Conservation (phyloP, 2,329 filamentous ascomycete species). For the Lecanosticta acicola region DNA sequence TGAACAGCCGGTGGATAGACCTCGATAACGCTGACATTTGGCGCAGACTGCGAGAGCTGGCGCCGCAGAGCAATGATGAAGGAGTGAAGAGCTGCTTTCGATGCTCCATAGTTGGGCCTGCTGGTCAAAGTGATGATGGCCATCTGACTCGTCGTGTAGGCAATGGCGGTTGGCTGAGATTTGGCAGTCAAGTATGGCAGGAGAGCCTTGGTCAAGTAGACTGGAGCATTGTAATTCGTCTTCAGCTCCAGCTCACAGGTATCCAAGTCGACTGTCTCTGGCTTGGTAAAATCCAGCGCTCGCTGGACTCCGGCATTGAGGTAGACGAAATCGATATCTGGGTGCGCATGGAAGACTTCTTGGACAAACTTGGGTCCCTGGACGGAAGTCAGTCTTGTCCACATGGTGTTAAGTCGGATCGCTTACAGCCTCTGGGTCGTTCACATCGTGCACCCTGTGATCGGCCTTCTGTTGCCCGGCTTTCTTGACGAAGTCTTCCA, state of each 20-base stretch:
- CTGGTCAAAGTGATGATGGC: constrained; percentile 11
- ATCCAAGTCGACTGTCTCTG: constrained; percentile 43
- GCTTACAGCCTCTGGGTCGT: constrained; percentile 37
- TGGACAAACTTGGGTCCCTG: constrained; percentile 43
- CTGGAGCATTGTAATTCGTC: constrained; percentile 13
- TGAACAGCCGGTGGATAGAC: constrained; percentile 11
- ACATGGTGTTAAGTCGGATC: neutral
- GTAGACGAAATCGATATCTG: constrained; percentile 48
- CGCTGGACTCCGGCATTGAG: constrained; percentile 51
- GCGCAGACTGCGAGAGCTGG: constrained; percentile 2
- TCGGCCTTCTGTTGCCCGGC: constrained; percentile 36
- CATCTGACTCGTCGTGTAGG: constrained; percentile 11
- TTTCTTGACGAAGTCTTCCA: constrained; percentile 44
- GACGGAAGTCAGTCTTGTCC: neutral
- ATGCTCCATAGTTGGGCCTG: constrained; percentile 13
- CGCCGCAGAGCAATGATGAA: constrained; percentile 9
- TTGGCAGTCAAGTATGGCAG: constrained; percentile 9
- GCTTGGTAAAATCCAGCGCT: constrained; percentile 45
- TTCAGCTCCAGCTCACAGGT: constrained; percentile 42
- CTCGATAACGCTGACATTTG: constrained; percentile 7
- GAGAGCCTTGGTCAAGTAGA: constrained; percentile 11
- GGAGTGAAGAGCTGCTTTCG: constrained; percentile 12
- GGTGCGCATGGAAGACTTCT: constrained; percentile 40
- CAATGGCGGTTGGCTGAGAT: constrained; percentile 6
- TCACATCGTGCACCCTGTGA: constrained; percentile 47